Base-by-base conservation (phyloP, 2,329 filamentous ascomycete species). In the Herpotrichia juniperi region DNA sequence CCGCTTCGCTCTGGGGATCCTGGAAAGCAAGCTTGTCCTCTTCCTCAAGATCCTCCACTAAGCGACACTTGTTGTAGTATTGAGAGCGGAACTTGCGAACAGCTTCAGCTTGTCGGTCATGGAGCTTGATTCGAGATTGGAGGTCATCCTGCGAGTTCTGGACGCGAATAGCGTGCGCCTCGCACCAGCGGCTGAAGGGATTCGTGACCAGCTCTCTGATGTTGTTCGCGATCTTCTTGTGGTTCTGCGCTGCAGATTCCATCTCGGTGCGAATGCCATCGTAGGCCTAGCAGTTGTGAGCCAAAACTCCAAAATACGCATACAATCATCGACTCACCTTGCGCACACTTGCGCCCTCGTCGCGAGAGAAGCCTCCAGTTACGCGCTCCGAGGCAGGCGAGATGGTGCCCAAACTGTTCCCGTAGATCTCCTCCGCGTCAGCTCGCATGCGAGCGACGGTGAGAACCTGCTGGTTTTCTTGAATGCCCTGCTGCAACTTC, bases 11-110 rank as follows among this genome's bases (percentile, higher is more conserved):
- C 55, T 83, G 80, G 4, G 92, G 91, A 60, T 93, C 91, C 74
- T 96, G 92, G 76, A 99, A 99, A 32, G 93, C 94, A 49, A 99
- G 83, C 77, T 99, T 97, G 74, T 97, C 96, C 79, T 99, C 96
- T 76, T 99, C 94, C 73, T 99, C 94, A 54, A 97, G 79, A 71
- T 99, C 94, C 73, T 99, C 96, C 6, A 97, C 89, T 56, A 97
- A 80, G 44, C 96, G 88, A 73, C 94, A 99, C 78, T 97, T 99
- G 81, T 97, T 99, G 83, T 97, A 97, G 77, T 99, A 99, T 64
- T 91, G 90, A 74, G 90, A 96, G 59, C 94, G 87, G 64, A 97
- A 84, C 78, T 97, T 97, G 81, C 92, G 91, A 56, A 96, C 91
- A 17, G 84, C 75, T 57, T 99, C 94, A 52, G 89, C 88, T 75